phyloP scores from a whole-genome alignment of 1,139 yeast species.

The Magnusiomyces tetraspermus region DNA sequence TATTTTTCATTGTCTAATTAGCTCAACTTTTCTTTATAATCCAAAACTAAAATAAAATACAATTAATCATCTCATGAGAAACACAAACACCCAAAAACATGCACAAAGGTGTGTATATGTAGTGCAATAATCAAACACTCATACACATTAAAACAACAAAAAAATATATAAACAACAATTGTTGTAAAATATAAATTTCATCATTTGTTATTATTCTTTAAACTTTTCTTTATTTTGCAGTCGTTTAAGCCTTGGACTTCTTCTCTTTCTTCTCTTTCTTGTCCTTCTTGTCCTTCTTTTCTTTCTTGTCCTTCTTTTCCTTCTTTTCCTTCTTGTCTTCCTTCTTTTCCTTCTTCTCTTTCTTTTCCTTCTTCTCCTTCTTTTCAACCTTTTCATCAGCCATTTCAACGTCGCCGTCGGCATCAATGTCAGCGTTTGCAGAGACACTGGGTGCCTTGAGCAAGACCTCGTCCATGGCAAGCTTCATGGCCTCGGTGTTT shows the following conservation, averaged over 20 bases:
- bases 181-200: too few relatives aligned
- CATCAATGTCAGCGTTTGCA: conserved; percentile 42
- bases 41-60: too few relatives aligned
- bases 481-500: conserved; percentile 87
- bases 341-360: conserved; percentile 32
- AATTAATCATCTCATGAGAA: too few relatives aligned
- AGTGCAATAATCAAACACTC: too few relatives aligned
- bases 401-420: conserved; percentile 35
- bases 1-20: too few relatives aligned
- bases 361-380: conserved; percentile 31
- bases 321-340: conserved; percentile 30
- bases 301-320: conserved; percentile 39
- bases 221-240: not conserved
- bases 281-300: conserved; percentile 44
- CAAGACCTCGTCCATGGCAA: conserved; percentile 65
- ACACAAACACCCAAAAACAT: too few relatives aligned
- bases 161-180: too few relatives aligned
- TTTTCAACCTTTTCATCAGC: conserved; percentile 19
- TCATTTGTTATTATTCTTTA: too few relatives aligned
- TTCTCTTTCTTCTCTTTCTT: conserved; percentile 33
- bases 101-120: too few relatives aligned
- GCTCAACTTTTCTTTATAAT: too few relatives aligned
- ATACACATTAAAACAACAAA: too few relatives aligned
- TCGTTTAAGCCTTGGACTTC: not conserved
- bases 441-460: conserved; percentile 39